phyloP scores from a whole-genome alignment of 2,329 filamentous ascomycete genomes.

The Fusarium poae region DNA sequence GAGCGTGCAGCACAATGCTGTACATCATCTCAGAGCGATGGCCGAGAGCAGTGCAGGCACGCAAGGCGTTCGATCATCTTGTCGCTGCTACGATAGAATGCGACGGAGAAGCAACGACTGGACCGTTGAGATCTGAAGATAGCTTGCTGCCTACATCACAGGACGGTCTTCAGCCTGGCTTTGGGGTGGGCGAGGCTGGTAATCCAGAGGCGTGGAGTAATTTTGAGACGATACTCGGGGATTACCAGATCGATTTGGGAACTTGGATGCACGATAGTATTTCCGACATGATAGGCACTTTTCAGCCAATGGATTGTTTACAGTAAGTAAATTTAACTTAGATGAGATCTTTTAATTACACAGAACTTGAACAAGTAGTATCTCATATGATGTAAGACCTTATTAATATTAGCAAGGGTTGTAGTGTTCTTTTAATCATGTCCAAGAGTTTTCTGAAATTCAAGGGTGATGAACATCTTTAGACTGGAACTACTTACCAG shows the following conservation, averaged over 20 bases:
- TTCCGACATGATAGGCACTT: background rate
- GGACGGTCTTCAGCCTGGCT: background rate
- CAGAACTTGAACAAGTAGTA: background rate
- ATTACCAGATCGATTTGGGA: background rate
- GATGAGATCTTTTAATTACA: background rate
- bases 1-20: background rate
- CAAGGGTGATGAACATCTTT: too few species aligned
- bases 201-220: background rate
- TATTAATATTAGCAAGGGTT: background rate
- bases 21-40: constrained; percentile 9
- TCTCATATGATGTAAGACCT: background rate
- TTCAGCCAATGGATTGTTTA: background rate
- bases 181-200: background rate
- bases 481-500: background rate
- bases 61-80: background rate
- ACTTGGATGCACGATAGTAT: constrained; percentile 21
- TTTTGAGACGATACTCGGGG: background rate
- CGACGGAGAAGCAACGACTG: background rate
- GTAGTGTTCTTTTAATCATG: too few species aligned
- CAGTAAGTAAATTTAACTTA: too few species aligned
- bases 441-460: too few species aligned
- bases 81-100: constrained; percentile 11
- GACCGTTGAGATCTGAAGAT: background rate
- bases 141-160: background rate
- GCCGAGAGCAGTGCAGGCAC: constrained; percentile 2